A percentile compares a stretch with the other conserved stretches of the same genome.
Conservation (phyloP, 495 filamentous ascomycete genomes). For the Platismatia glauca region DNA sequence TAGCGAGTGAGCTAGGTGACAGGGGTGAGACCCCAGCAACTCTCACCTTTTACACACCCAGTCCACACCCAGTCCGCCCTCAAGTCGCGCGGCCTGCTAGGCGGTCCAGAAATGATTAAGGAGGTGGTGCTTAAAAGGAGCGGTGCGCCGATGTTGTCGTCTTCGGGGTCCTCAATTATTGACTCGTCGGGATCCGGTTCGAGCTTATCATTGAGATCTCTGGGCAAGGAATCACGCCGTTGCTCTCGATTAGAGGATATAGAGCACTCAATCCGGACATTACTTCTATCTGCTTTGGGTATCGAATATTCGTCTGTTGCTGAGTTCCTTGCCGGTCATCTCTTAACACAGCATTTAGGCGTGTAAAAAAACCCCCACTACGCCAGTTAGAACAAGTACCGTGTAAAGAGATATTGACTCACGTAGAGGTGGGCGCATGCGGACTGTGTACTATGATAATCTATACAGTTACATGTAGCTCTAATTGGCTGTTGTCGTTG, state of each 20-base stretch:
- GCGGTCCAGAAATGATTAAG: too few relatives aligned
- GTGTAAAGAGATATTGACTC: background rate
- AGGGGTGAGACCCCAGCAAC: too few relatives aligned
- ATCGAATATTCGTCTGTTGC: background rate
- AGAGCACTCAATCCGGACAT: background rate
- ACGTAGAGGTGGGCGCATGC: background rate
- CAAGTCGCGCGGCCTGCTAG: too few relatives aligned
- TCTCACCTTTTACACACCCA: too few relatives aligned
- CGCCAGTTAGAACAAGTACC: background rate
- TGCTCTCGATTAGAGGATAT: background rate
- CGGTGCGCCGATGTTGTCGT: too few relatives aligned
- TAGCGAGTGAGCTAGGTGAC: too few relatives aligned
- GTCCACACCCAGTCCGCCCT: too few relatives aligned
- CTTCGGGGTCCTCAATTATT: background rate
- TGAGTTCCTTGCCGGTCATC: background rate
- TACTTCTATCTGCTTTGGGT: background rate
- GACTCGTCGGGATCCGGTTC: background rate
- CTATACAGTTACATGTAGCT: background rate
- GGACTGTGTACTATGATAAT: background rate
- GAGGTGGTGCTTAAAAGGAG: too few relatives aligned
- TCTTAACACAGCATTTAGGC: background rate
- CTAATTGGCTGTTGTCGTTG: background rate
- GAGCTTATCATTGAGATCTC: conserved; percentile 3
- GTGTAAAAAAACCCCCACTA: conserved; percentile 4
- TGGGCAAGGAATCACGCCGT: background rate